These are phyloP conservation scores for Colletotrichum tofieldiae DNA, from an alignment of 2,329 filamentous ascomycete genomes.

Conservation along the genomic window DNA sequence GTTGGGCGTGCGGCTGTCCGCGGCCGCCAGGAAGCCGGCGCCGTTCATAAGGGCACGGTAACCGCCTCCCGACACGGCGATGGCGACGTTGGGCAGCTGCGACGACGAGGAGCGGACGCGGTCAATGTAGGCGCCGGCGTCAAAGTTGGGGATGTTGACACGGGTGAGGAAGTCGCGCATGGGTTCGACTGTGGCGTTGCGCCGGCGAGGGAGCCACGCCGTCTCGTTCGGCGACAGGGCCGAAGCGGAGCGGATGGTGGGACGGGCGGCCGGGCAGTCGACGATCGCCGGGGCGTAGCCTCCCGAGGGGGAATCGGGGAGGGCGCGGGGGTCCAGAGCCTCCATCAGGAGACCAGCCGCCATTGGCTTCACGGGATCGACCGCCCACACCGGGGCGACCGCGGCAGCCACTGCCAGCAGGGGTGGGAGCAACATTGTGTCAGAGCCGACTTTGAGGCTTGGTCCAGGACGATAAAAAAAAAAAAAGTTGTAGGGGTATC, in stretches of 20 bases:
- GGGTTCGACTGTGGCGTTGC: constrained; percentile 81
- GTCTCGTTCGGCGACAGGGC: constrained; percentile 78
- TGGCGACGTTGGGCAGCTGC: constrained; percentile 73
- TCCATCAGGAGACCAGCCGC: constrained; percentile 30
- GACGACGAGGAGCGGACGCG: constrained; percentile 76
- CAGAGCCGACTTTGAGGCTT: neutral
- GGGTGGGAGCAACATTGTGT: constrained; percentile 32
- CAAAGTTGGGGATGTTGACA: constrained; percentile 83
- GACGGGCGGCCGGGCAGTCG: constrained; percentile 78
- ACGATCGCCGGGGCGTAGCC: constrained; percentile 81
- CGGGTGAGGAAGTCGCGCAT: constrained; percentile 82
- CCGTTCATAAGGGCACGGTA: constrained; percentile 91
- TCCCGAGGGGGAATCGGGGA: constrained; percentile 61
- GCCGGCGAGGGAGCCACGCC: constrained; percentile 80
- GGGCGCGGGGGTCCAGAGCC: constrained; percentile 49
- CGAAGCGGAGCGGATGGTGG: constrained; percentile 76
- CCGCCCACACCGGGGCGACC: constrained; percentile 53
- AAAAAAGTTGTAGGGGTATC: neutral
- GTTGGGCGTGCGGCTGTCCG: constrained; percentile 79
- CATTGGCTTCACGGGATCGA: constrained; percentile 38
- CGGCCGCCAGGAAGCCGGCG: constrained; percentile 84
- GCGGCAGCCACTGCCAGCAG: constrained; percentile 29
- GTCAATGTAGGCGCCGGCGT: constrained; percentile 82
- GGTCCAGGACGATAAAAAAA: neutral
- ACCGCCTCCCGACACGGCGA: constrained; percentile 87